Base-by-base conservation (phyloP, 148 eudicot species). In the Silene uniflora region DNA sequence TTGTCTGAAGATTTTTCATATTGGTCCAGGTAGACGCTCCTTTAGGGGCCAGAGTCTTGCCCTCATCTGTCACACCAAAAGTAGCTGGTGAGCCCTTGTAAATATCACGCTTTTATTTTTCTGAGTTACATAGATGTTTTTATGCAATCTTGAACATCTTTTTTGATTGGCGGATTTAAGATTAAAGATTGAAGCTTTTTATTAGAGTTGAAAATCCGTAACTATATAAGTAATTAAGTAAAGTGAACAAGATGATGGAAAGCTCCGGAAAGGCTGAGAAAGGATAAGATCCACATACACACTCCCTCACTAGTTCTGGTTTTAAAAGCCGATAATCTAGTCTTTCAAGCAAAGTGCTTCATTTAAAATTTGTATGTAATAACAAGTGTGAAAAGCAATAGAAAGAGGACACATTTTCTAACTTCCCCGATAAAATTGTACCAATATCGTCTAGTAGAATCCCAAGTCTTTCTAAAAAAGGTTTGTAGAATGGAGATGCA, bases 31-130 rank as follows among this genome's bases (percentile, higher is more conserved):
- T 61, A 46, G 77, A 77, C 62, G 75, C 72, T 73, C 67, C 78
- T 55, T 8, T 52, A 68, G 80, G 74, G 66, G 55, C 80, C 64
- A 77, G 84, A 77, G 71, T 81, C 60, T 69, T 81, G 73, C 84
- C 81, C n/a, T 68, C 81, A 42, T 73, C 81, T 3, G 22, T 81
- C 72, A 68, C 27, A 23, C 77, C 75, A 62, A 74, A 69, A 69
- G 49, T n/a, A 62, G 72, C 35, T 68, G 78, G 84, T 81, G 59
- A 77, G 83, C 67, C 73, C 23, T 35, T 67, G 17, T 67, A 17
- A n/a, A 54, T 62, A 32, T 75, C 58, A 35, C 62, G 49, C 56
- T 49, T 62, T 6, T 62, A 23, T 62, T 16, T 19, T 65, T 69
- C 18, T 23, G 71, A 44, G 17, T 11, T 42, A 68, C 55, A 3